Conservation (phyloP, 139 green algal species). For the Helicosporidium sp. region DNA sequence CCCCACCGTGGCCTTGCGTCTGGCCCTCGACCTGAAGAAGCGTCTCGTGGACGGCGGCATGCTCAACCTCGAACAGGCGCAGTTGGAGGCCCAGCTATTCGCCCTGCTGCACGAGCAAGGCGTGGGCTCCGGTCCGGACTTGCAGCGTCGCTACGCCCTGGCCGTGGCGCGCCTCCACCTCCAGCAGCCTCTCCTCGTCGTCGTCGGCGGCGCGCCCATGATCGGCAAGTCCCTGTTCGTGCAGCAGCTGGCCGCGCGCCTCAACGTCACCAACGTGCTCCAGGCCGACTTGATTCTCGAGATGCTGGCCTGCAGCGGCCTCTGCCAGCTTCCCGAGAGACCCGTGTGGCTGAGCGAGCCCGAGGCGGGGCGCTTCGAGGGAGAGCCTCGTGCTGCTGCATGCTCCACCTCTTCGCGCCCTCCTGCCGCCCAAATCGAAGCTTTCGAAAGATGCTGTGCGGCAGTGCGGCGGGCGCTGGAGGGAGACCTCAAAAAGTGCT, state of each 20-base stretch:
- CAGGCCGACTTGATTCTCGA: conserved; percentile 72
- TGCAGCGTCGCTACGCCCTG: conserved; percentile 60
- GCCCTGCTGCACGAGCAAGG: conserved; percentile 43
- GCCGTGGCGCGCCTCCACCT: conserved; percentile 55
- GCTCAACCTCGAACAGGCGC: conserved; percentile 39
- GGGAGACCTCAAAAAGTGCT: conserved; percentile 34
- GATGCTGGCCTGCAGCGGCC: no score
- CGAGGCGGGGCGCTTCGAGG: no score
- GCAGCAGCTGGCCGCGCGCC: conserved; percentile 66
- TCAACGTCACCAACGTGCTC: conserved; percentile 88
- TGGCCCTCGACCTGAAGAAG: conserved; percentile 85
- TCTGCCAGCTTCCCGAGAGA: no score
- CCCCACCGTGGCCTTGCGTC: conserved; percentile 54
- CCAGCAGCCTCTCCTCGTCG: conserved; percentile 54
- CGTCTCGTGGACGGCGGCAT: conserved; percentile 63
- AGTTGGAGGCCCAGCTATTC: conserved; percentile 69
- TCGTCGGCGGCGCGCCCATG: conserved; percentile 50
- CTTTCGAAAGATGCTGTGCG: conserved; percentile 25
- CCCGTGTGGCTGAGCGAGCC: neutral
- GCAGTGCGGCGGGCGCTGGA: conserved; percentile 45
- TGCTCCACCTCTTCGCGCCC: neutral
- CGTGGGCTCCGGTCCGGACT: conserved; percentile 46
- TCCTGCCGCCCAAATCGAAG: no score
- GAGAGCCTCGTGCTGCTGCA: neutral
- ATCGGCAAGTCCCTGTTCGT: conserved; percentile 70